Base-by-base conservation (phyloP, 2,329 filamentous ascomycete species). In the Fonsecaea multimorphosa region DNA sequence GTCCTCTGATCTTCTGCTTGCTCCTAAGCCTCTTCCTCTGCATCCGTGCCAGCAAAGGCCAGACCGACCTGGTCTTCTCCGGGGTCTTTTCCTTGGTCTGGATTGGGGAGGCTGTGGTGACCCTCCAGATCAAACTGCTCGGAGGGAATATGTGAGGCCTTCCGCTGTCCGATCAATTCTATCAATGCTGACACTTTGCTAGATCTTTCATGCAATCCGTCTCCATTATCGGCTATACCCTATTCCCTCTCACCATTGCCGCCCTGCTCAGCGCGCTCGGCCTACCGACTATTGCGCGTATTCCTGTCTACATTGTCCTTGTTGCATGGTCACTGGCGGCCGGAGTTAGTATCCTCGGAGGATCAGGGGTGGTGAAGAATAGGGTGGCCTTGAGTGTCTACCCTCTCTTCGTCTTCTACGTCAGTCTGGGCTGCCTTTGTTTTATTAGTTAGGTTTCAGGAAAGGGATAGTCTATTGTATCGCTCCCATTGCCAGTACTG, bases 121-220 rank as follows among this genome's bases (percentile, higher is more conserved):
- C 95, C n/a, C 80, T 96, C 75, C 95, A 99, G 84, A 98, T 99
- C 78, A 97, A 96, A 82, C 83, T 99, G 72, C 81, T 99, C 65
- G 95, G 95, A 65, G 95, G 95, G 53, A 97, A 95, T 82, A 97
- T 99, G 94, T 98, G 83, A 80, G 93, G 87, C 38, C 49, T 58
- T 7, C 27, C 9, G 12, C 22, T 53, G 40, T 24, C 29, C 54
- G 3, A 63, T 58, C 54, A 59, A 53, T 16, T 44, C 44, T 55
- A 12, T n/a, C 73, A 38, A 51, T 55, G 49, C 69, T 22, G 4
- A 67, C 44, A 44, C 68, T 34, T 19, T 31, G 58, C 76, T 31
- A 98, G 94, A 74, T 97, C 95, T 19, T 99, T 99, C 78, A 95
- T 96, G 75, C 95, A 99, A 79, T 96, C 93, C 64, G 87, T 99